Conservation (phyloP, 768 basidiomycete genomes). For the Clavulina sp. region DNA sequence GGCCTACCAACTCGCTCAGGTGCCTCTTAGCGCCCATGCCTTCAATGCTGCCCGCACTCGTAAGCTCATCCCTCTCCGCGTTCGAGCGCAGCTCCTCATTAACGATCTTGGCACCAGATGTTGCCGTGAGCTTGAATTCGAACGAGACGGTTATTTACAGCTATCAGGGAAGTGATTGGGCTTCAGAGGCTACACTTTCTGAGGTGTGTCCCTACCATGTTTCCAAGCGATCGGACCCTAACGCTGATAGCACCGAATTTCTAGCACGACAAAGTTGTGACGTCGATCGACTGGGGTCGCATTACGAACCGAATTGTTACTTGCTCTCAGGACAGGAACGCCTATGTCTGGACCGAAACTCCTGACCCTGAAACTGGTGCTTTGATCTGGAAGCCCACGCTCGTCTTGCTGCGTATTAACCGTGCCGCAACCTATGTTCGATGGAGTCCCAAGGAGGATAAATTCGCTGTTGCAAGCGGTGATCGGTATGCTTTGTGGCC, state of each 20-base stretch:
- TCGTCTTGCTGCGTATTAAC: slow-evolving; percentile 91
- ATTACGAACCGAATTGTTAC: slow-evolving; percentile 95
- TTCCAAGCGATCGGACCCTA: neutral
- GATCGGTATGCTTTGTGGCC: slow-evolving; percentile 42
- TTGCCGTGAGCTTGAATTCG: slow-evolving; percentile 80
- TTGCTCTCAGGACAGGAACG: slow-evolving; percentile 96
- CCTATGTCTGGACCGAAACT: slow-evolving; percentile 91
- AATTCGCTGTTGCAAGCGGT: slow-evolving; percentile 95
- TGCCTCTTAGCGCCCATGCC: slow-evolving; percentile 73
- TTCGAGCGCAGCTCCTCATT: neutral
- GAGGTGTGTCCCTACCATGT: slow-evolving; percentile 39
- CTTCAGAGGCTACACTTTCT: slow-evolving; percentile 52
- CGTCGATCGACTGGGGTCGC: slow-evolving; percentile 97
- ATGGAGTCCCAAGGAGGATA: slow-evolving; percentile 96
- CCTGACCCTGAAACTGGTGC: slow-evolving; percentile 55
- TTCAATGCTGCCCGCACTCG: slow-evolving; percentile 81
- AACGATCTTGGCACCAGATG: slow-evolving; percentile 32
- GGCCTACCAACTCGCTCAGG: slow-evolving; percentile 59
- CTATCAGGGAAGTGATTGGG: slow-evolving; percentile 51
- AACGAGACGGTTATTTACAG: slow-evolving; percentile 74
- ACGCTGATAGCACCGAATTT: neutral
- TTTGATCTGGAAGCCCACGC: slow-evolving; percentile 79
- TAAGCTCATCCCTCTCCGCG: slow-evolving; percentile 26
- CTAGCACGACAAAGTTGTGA: slow-evolving; percentile 95
- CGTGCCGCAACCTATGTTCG: slow-evolving; percentile 86